Conservation (phyloP, 1,139 yeast genomes). For the Geotrichum bryndzae region DNA sequence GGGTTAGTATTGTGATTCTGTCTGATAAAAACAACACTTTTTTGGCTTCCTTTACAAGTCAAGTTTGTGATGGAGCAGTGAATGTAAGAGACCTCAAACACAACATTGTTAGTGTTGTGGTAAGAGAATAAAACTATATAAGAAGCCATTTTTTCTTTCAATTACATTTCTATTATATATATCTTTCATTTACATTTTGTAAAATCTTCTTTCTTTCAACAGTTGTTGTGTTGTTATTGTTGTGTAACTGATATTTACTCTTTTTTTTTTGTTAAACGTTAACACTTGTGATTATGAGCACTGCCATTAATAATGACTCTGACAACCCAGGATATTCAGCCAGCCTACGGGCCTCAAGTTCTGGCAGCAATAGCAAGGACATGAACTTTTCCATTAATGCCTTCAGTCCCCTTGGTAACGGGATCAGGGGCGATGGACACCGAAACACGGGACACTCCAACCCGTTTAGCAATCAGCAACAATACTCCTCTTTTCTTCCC, state of each 20-base stretch:
- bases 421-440: constrained; percentile 4
- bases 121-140: not conserved
- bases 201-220: not conserved
- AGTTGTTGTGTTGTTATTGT: not conserved
- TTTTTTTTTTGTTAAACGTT: not conserved
- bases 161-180: not conserved
- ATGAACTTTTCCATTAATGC: not conserved
- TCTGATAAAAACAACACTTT: not conserved
- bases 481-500: not conserved
- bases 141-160: not conserved
- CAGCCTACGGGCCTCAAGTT: not conserved
- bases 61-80: not conserved
- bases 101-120: not conserved
- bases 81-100: not conserved
- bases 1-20: not conserved
- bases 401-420: not conserved
- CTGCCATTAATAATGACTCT: not conserved
- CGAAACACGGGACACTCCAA: not conserved
- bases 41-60: not conserved
- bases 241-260: not conserved
- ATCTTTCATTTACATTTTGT: not conserved
- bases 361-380: not conserved
- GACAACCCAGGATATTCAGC: constrained; percentile 1
- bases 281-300: not conserved
- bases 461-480: not conserved